A percentile compares a stretch with the other conserved stretches of the same genome.
These are phyloP conservation scores for Dictyophora rubrovolvata DNA, from an alignment of 768 basidiomycete species.

Conservation along the genomic window DNA sequence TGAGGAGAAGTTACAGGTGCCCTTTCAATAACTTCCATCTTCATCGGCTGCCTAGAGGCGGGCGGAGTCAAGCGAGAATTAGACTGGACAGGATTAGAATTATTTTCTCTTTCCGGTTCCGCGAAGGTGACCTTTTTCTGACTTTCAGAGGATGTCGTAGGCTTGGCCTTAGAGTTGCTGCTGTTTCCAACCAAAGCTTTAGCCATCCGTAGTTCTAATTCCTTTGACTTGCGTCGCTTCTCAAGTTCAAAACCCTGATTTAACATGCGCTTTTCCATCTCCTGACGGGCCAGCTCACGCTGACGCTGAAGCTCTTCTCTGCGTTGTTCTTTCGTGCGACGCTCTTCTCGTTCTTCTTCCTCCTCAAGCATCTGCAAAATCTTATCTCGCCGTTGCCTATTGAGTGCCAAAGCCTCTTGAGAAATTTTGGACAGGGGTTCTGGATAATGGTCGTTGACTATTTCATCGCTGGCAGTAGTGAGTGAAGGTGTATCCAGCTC, in stretches of 20 bases:
- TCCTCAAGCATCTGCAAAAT: constrained; percentile 62
- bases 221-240: constrained; percentile 18
- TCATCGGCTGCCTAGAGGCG: constrained; percentile 37
- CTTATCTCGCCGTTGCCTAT: constrained; percentile 48
- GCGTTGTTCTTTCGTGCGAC: constrained; percentile 31
- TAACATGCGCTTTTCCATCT: constrained; percentile 29
- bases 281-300: constrained; percentile 29
- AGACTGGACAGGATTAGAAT: constrained; percentile 13
- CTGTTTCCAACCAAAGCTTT: constrained; percentile 47
- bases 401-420: constrained; percentile 33
- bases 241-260: background rate
- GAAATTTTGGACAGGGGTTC: constrained; percentile 38
- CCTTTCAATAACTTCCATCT: constrained; percentile 60
- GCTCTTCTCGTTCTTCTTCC: constrained; percentile 38
- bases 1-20: constrained; percentile 31
- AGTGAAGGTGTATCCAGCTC: constrained; percentile 15
- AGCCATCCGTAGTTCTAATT: constrained; percentile 74
- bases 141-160: constrained; percentile 23
- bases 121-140: constrained; percentile 64
- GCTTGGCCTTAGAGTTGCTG: constrained; percentile 29
- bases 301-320: constrained; percentile 34
- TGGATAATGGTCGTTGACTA: constrained; percentile 34
- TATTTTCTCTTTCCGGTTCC: constrained; percentile 23
- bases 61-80: constrained; percentile 6
- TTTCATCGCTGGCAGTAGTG: constrained; percentile 7